phyloP scores from a whole-genome alignment of 2,329 filamentous ascomycete species.

The Didymella lethalis region DNA sequence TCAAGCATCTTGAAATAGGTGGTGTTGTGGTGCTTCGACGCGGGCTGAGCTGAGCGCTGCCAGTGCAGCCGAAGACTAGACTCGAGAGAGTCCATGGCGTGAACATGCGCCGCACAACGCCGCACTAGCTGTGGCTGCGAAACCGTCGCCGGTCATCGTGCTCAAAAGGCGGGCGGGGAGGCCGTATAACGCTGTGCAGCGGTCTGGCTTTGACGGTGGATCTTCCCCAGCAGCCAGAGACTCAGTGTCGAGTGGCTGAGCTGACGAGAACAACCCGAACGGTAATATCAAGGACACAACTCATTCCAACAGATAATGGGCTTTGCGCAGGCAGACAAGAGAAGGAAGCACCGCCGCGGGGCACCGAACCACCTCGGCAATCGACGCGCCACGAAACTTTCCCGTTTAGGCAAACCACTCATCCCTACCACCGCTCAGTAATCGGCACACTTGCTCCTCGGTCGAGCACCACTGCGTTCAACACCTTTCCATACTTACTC shows the following conservation, averaged over 20 bases:
- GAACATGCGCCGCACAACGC: slow-evolving; percentile 13
- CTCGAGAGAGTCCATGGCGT: slow-evolving; percentile 3
- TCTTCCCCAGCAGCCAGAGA: neutral
- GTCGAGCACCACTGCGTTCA: neutral
- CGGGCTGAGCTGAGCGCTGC: slow-evolving; percentile 16
- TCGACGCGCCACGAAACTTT: neutral
- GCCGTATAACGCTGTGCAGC: slow-evolving; percentile 4
- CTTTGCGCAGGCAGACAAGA: neutral
- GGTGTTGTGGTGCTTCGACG: neutral
- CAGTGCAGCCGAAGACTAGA: slow-evolving; percentile 8
- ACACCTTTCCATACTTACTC: neutral
- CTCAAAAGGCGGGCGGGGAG: neutral
- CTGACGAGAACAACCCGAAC: neutral
- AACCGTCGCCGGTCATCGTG: slow-evolving; percentile 1
- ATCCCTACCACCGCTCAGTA: neutral
- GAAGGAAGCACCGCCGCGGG: neutral
- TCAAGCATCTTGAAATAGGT: slow-evolving; percentile 12
- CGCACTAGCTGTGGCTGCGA: slow-evolving; percentile 10
- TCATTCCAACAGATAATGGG: neutral
- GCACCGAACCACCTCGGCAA: neutral
- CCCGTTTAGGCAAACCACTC: neutral
- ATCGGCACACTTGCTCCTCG: slow-evolving; percentile 1
- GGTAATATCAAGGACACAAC: neutral
- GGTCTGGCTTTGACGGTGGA: neutral
- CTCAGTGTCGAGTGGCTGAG: neutral